phyloP scores from a whole-genome alignment of 805 yeast genomes.

The Phaffomyces thermotolerans region DNA sequence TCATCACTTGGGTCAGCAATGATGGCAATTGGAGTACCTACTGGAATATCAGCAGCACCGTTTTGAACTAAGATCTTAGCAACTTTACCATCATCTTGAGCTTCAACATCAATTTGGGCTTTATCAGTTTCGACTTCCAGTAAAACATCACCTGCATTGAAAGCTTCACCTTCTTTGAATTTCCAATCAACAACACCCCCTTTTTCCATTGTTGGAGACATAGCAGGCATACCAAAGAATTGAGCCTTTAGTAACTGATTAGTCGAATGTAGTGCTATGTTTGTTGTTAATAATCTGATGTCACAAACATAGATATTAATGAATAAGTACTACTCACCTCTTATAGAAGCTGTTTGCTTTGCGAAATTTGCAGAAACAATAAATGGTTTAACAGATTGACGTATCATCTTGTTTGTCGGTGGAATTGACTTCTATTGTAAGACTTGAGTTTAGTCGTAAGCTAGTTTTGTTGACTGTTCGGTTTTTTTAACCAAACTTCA shows the following conservation, averaged over 20 bases:
- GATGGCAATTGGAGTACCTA: conserved; percentile 86
- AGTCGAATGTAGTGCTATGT: conserved; percentile 22
- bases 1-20: conserved; percentile 88
- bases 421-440: neutral
- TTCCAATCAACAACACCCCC: conserved; percentile 94
- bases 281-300: neutral
- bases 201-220: conserved; percentile 98
- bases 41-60: conserved; percentile 76
- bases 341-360: neutral
- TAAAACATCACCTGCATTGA: conserved; percentile 74
- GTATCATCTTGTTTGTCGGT: conserved; percentile 7
- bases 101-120: conserved; percentile 77
- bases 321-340: conserved; percentile 7
- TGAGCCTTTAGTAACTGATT: conserved; percentile 23
- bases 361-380: neutral
- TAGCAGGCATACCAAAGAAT: conserved; percentile 89
- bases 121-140: conserved; percentile 84
- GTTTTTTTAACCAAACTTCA: neutral
- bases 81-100: conserved; percentile 85
- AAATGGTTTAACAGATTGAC: conserved; percentile 1
- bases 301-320: neutral
- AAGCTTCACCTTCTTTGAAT: conserved; percentile 66
- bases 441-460: neutral
- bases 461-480: neutral
- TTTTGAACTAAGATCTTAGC: conserved; percentile 64